These are phyloP conservation scores for Citrus glauca DNA, from an alignment of 345 rosid species.

Conservation along the genomic window DNA sequence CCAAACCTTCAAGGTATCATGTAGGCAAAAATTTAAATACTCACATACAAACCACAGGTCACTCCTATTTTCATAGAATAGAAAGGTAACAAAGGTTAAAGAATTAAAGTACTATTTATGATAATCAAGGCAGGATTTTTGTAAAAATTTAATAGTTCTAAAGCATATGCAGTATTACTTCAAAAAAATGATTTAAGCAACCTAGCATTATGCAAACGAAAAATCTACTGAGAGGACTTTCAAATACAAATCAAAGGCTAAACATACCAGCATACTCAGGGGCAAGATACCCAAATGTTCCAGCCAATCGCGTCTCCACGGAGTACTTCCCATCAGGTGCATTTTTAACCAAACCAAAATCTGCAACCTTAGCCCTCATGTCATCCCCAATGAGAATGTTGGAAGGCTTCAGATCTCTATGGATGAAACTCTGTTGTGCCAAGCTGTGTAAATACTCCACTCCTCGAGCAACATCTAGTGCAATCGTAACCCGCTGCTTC, in stretches of 20 bases:
- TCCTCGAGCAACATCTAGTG: conserved; percentile 86
- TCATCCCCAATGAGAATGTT: conserved; percentile 88
- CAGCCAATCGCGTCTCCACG: conserved; percentile 86
- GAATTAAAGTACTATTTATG: neutral
- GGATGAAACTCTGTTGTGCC: conserved; percentile 89
- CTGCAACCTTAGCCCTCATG: conserved; percentile 95
- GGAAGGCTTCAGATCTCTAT: conserved; percentile 85
- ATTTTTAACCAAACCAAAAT: conserved; percentile 85
- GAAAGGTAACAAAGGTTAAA: neutral
- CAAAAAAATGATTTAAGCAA: neutral
- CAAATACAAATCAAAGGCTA: neutral
- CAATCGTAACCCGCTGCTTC: conserved; percentile 78
- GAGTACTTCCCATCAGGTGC: conserved; percentile 90
- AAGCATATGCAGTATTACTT: neutral
- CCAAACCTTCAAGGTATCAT: neutral
- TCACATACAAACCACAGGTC: neutral
- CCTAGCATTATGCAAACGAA: neutral
- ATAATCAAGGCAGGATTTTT: neutral
- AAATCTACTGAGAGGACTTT: neutral
- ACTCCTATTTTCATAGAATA: neutral
- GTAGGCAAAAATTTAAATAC: neutral
- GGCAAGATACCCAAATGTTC: conserved; percentile 95
- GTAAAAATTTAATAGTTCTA: neutral
- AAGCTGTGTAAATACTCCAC: conserved; percentile 88
- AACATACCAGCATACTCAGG: conserved; percentile 92